Evolutionary conservation across 768 basidiomycete genomes (phyloP).

Genomic region (Lactarius hengduanensis): DNA sequence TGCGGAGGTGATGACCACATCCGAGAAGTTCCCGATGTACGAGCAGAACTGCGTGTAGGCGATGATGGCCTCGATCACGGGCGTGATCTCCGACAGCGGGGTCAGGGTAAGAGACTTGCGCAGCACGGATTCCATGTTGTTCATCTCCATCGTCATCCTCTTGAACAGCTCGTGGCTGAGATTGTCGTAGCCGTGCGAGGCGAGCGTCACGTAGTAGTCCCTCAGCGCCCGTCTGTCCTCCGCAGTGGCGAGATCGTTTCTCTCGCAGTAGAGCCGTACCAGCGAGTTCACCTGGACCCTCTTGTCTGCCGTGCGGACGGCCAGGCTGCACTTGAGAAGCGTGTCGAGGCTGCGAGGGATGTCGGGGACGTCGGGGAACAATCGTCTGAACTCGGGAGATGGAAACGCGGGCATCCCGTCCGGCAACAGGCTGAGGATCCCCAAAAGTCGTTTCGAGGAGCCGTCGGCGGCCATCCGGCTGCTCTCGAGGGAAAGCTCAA

Average conservation of each 20-base stretch:
- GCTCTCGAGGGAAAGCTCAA: constrained; percentile 22
- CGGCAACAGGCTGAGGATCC: constrained; percentile 19
- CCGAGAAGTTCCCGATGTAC: constrained; percentile 21
- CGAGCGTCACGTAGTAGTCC: constrained; percentile 20
- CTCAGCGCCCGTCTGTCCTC: constrained; percentile 11
- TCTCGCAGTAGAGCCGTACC: constrained; percentile 21
- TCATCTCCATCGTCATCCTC: constrained; percentile 21
- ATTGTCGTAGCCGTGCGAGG: constrained; percentile 19
- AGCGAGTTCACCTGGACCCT: constrained; percentile 26
- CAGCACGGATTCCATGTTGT: constrained; percentile 21
- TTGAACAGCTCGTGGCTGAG: constrained; percentile 14
- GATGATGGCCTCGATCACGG: constrained; percentile 17
- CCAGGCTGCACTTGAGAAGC: constrained; percentile 19
- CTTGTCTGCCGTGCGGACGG: constrained; percentile 11
- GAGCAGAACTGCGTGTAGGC: constrained; percentile 23
- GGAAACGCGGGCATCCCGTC: constrained; percentile 18
- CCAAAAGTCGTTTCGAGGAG: constrained; percentile 13
- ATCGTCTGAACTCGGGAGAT: constrained; percentile 2
- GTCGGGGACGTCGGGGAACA: constrained; percentile 10
- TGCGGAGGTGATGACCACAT: constrained; percentile 9
- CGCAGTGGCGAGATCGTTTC: not conserved
- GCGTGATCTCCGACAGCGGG: constrained; percentile 9
- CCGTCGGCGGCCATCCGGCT: constrained; percentile 17
- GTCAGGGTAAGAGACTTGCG: constrained; percentile 15
- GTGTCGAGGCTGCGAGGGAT: constrained; percentile 19